Conservation (phyloP, 2,329 filamentous ascomycete genomes). For the Sclerotinia glacialis region DNA sequence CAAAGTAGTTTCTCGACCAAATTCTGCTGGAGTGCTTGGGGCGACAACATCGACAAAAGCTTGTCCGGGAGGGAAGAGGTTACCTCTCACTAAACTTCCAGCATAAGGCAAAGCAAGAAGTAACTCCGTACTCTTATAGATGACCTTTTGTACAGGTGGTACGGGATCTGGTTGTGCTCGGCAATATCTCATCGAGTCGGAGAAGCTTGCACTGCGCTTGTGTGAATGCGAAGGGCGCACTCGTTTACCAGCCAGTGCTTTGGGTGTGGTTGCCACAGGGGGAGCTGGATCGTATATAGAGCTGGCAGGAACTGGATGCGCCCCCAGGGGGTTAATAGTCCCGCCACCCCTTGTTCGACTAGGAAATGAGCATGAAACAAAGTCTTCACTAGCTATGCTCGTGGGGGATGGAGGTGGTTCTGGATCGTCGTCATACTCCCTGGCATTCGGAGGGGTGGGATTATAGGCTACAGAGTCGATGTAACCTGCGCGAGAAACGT, state of each 20-base stretch:
- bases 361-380: constrained; percentile 63
- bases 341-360: constrained; percentile 48
- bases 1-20: constrained; percentile 54
- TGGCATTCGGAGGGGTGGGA: constrained; percentile 16
- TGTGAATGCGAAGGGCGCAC: constrained; percentile 60
- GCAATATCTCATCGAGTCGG: constrained; percentile 75
- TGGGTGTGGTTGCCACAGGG: constrained; percentile 57
- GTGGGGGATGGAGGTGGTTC: constrained; percentile 50
- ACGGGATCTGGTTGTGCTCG: constrained; percentile 42
- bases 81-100: constrained; percentile 83
- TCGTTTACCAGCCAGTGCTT: constrained; percentile 56
- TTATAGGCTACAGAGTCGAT: constrained; percentile 47
- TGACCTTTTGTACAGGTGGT: constrained; percentile 48
- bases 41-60: constrained; percentile 70
- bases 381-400: constrained; percentile 59
- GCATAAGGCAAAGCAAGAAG: constrained; percentile 65
- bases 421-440: constrained; percentile 17
- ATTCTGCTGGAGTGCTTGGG: constrained; percentile 47
- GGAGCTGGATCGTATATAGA: constrained; percentile 48
- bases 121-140: constrained; percentile 55
- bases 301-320: constrained; percentile 56
- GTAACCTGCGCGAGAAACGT: constrained; percentile 48
- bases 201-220: constrained; percentile 83
- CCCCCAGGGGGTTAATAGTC: constrained; percentile 46
- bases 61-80: constrained; percentile 76